Evolutionary conservation across 2,329 filamentous ascomycete genomes (phyloP).

Genomic region (Xylariaceae sp.): DNA sequence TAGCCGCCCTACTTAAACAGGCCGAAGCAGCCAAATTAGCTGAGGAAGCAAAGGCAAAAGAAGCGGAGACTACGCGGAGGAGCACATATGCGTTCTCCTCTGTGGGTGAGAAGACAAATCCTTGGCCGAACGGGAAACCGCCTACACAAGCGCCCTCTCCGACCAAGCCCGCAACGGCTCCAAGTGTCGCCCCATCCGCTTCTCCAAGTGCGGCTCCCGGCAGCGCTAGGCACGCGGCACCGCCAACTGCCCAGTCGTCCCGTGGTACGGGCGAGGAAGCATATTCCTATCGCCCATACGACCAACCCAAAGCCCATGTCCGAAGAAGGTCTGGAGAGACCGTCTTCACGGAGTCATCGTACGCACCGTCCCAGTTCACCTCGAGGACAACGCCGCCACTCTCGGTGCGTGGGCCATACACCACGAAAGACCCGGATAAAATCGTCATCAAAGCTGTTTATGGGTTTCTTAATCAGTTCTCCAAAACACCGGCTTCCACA

Average conservation of each 20-base stretch:
- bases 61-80: slow-evolving; percentile 39
- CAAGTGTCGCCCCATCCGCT: slow-evolving; percentile 21
- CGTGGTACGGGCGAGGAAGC: slow-evolving; percentile 60
- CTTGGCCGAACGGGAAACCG: slow-evolving; percentile 62
- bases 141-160: slow-evolving; percentile 37
- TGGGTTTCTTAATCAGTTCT: slow-evolving; percentile 83
- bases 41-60: slow-evolving; percentile 26
- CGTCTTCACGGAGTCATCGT: slow-evolving; percentile 78
- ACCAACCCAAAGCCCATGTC: slow-evolving; percentile 56
- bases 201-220: slow-evolving; percentile 17
- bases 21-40: slow-evolving; percentile 11
- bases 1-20: slow-evolving; percentile 13
- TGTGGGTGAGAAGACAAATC: slow-evolving; percentile 65
- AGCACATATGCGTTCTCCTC: slow-evolving; percentile 60
- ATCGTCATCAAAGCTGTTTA: slow-evolving; percentile 94
- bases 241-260: slow-evolving; percentile 51
- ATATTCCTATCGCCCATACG: slow-evolving; percentile 74
- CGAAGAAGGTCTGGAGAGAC: slow-evolving; percentile 65
- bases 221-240: slow-evolving; percentile 28
- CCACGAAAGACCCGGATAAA: slow-evolving; percentile 89
- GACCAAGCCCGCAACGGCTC: slow-evolving; percentile 24
- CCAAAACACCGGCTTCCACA: slow-evolving; percentile 85
- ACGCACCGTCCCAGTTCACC: slow-evolving; percentile 79
- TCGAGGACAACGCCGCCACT: slow-evolving; percentile 78
- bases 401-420: slow-evolving; percentile 72